These are phyloP conservation scores for Schizothecium vesticola DNA, from an alignment of 495 filamentous ascomycete species.

Conservation along the genomic window DNA sequence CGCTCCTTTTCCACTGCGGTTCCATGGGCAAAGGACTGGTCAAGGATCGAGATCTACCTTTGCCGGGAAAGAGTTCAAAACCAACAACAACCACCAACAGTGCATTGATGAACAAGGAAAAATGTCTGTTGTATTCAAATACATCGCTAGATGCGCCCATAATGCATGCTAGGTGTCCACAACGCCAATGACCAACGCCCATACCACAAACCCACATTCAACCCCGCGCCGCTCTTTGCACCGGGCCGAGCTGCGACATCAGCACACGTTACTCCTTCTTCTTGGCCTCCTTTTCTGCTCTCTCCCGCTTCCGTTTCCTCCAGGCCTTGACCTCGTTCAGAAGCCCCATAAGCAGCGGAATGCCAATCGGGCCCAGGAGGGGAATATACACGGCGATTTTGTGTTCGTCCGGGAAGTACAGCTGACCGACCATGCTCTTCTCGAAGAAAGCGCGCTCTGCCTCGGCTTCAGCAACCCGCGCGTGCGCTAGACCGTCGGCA, in stretches of 20 bases:
- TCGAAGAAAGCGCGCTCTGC: constrained; percentile 97
- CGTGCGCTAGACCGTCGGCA: constrained; percentile 60
- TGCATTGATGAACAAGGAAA: neutral
- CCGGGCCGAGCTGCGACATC: neutral
- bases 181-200: neutral
- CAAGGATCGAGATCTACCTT: neutral
- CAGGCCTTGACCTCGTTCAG: constrained; percentile 70
- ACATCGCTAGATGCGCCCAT: neutral
- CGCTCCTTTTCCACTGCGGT: neutral
- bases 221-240: neutral
- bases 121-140: constrained; percentile 7
- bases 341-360: constrained; percentile 77
- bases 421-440: constrained; percentile 97
- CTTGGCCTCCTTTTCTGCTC: constrained; percentile 25
- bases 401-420: constrained; percentile 96
- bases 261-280: constrained; percentile 23
- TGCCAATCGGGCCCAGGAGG: constrained; percentile 83
- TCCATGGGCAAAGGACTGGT: neutral
- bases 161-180: neutral
- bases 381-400: constrained; percentile 97
- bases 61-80: neutral
- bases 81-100: neutral
- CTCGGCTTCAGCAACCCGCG: constrained; percentile 76
- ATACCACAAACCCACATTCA: neutral
- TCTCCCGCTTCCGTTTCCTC: constrained; percentile 39